Evolutionary conservation across 306 rosid genomes (phyloP), one percentile per base, ranked within the genome.

Genomic region (Hippophae tibetana): DNA sequence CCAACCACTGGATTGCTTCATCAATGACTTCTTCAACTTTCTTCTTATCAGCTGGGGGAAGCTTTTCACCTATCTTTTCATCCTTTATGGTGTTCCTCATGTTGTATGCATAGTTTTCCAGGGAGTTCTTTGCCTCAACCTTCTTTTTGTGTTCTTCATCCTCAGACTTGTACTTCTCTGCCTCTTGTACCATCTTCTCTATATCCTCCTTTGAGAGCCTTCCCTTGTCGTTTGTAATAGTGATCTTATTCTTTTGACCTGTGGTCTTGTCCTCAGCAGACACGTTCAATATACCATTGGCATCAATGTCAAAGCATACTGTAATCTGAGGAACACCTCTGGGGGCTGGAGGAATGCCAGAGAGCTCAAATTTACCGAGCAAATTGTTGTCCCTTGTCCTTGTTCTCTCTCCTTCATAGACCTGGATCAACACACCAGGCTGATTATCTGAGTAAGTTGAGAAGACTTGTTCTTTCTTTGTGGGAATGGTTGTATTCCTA

Each of bases 41-140:
- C 13, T 13, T 49, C 53, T 49, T 12, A n/a, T 49, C 53, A 49
- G 53, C 18, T 49, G 53, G 53, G 7, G 53, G 7, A 11, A 49
- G 53, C 53, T 49, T 49, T 2, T 14, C 53, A 12, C 53, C 53
- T 1, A 49, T 49, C 53, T 12, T 49, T 8, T 49, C 53, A n/a
- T 49, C 53, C 53, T 49, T 49, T 23, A 49, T 23, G n/a, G 53
- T 49, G 53, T 49, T 49, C 53, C 53, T 49, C 53, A 49, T 49
- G 53, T 49, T 49, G 53, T 49, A 49, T 49, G 53, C 13, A 49
- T 49, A 49, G 8, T 49, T 49, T 49, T 49, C 53, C 18, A 49
- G 14, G 7, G 52, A 13, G 14, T 49, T 49, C 53, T 49, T 49
- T 13, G 53, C 23, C 53, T 49, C 53, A 0, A 49, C 53, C 53